Evolutionary conservation across 2,329 filamentous ascomycete species (phyloP), one percentile per base, ranked within the genome.

Genomic region (Colletotrichum sp.): DNA sequence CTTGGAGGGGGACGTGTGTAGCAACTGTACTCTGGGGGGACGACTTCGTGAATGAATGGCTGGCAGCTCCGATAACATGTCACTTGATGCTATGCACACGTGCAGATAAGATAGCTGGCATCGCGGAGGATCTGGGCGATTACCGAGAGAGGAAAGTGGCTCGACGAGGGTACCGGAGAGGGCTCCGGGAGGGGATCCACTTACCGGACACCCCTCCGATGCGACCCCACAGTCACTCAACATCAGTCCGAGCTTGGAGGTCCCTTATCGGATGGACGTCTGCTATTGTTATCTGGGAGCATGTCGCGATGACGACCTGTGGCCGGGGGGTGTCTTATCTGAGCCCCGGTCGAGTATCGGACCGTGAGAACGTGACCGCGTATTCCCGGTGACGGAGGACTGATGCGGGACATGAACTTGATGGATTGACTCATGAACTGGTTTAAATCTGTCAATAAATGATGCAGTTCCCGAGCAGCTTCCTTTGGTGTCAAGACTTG

Each of bases 161-260:
- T 72, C 30, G 38, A 36, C 12, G 12, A 38, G 30, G 34, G 13
- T 28, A 75, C 70, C 73, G 73, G 73, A 59, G 43, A 64, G 43
- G 73, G 30, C 48, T 73, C 70, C 69, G 73, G 65, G 65, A 52
- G 55, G 61, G 32, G 73, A 64, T 52, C 70, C 70, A 75, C 73
- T 73, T 64, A 36, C 69, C 73, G 73, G 73, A 36, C 59, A 64
- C 69, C 43, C 64, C 73, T 69, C 73, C 73, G 73, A 75, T 75
- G 7, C 58, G 63, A 68, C 56, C 73, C 72, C 63, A 34, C 64
- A 48, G 28, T 73, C 24, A 24, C 7, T 32, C 26, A 34, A 58
- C 61, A 68, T 21, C 56, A 62, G n/a, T 3, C 36, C 63, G 48
- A 52, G 14, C 4, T 3, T 21, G 16, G 14, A 34, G 10, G 4